These are phyloP conservation scores for Metschnikowia matae DNA, from an alignment of 805 yeast genomes.

Conservation along the genomic window DNA sequence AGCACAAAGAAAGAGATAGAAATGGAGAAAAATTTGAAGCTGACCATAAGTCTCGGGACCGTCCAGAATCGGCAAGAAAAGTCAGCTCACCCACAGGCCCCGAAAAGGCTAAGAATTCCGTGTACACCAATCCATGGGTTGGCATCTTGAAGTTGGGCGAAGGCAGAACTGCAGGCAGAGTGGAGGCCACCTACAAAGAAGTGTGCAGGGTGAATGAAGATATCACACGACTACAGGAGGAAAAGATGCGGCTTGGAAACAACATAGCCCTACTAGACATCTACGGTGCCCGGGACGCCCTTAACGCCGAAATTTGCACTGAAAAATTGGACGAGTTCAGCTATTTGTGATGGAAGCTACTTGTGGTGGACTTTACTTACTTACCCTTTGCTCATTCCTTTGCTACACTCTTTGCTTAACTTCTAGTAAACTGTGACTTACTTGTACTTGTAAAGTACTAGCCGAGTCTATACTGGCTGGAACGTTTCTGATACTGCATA, in stretches of 20 bases:
- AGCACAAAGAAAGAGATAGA: background rate
- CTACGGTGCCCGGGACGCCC: constrained; percentile 29
- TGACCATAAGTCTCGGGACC: background rate
- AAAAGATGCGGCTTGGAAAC: constrained; percentile 18
- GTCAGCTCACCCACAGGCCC: background rate
- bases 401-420: no score
- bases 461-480: no score
- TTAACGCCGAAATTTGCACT: constrained; percentile 35
- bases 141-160: constrained; percentile 26
- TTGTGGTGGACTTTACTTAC: constrained; percentile 16
- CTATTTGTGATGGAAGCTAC: constrained; percentile 32
- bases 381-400: no score
- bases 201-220: constrained; percentile 22
- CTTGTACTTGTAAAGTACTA: no score
- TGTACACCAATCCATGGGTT: constrained; percentile 30
- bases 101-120: background rate
- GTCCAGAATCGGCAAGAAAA: background rate
- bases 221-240: constrained; percentile 25
- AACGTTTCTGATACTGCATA: background rate
- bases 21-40: background rate
- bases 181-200: constrained; percentile 26
- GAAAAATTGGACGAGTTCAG: constrained; percentile 51
- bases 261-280: constrained; percentile 13
- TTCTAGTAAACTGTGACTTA: background rate
- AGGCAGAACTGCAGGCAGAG: constrained; percentile 20